Base-by-base conservation (phyloP, 495 filamentous ascomycete genomes). In the Bryoglossum gracile region DNA sequence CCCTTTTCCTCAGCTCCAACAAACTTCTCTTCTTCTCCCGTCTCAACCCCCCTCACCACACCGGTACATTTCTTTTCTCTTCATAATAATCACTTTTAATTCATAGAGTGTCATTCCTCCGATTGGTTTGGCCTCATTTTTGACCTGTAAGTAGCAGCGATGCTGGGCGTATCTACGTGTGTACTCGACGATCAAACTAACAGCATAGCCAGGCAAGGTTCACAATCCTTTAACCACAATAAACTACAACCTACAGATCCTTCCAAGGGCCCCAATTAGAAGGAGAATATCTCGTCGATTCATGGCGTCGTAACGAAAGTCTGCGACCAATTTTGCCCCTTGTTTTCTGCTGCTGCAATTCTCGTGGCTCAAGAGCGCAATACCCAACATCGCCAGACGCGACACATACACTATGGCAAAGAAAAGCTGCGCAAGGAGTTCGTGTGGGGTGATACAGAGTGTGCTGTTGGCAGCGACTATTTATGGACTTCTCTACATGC, bases 381-480 rank as follows among this genome's bases (percentile, higher is more conserved):
- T n/a, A n/a, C n/a, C n/a, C n/a, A n/a, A n/a, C n/a, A n/a, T n/a
- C n/a, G n/a, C n/a, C n/a, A n/a, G n/a, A n/a, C n/a, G n/a, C n/a
- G n/a, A n/a, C n/a, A n/a, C n/a, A n/a, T n/a, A n/a, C n/a, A 44
- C 57, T 47, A 62, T 67, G 66, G 51, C 52, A 5, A 58, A 62
- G 36, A 46, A 41, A 25, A 52, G 44, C n/a, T 48, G 43, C 22
- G 48, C 44, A 8, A 51, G 50, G 41, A 64, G 61, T 43, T 49
- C 60, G 13, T 58, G 56, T n/a, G 54, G 56, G 3, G 63, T 70
- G 8, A 24, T 70, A 18, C 60, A 67, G 36, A 70, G 69, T 47
- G 34, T 70, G 13, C 38, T 65, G 9, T 62, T 62, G n/a, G 67
- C 64, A 8, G 19, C 58, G 11, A 41, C 59, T 14, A 43, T 60